Base-by-base conservation (phyloP, 352 stramenopile genomes). In the Phytophthora sp. region DNA sequence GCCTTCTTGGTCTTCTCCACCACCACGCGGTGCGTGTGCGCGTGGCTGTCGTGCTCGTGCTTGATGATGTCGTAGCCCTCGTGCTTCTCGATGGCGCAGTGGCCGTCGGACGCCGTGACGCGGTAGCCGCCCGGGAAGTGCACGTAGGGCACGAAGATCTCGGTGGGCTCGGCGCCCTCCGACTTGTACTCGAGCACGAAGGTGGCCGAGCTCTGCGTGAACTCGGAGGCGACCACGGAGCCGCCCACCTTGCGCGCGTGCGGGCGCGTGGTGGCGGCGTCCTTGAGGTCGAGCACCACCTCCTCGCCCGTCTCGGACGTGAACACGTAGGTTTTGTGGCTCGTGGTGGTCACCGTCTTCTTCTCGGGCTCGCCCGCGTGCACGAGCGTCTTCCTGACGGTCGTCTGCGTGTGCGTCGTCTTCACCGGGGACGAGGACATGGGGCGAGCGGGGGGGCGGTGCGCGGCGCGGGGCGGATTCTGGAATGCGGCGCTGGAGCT, bases 171-270 rank as follows among this genome's bases (percentile, higher is more conserved):
- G 2, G 18, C 11, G 3, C 23, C 31, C 20, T 63, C 56, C 5
- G 74, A 74, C 5, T 54, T 38, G 57, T 80, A 90, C 50, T 87
- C 76, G 44, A 92, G 71, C 35, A 82, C 64, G 54, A 91, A 94
- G n/a, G 60, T 72, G 5, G 62, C 72, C n/a, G 57, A 66, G 11
- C 64, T 56, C 21, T 86, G 67, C 13, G 67, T 54, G 59, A 93
- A 95, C 18, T 63, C 39, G 32, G 82, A 88, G 45, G 71, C 74
- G 26, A 62, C 59, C 11, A 83, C 76, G 8, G 82, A 69, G 3
- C 88, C 88, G 6, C 73, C 71, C 12, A 92, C 80, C 38, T 86
- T 92, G 21, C 69, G 77, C 12, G 87, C 72, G 46, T 84, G 74
- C 4, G 87, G 86, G 0, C 84, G 82, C 13, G 81, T 77, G 3